These are phyloP conservation scores for Theobroma cacao DNA, from an alignment of 345 rosid species.

Conservation along the genomic window DNA sequence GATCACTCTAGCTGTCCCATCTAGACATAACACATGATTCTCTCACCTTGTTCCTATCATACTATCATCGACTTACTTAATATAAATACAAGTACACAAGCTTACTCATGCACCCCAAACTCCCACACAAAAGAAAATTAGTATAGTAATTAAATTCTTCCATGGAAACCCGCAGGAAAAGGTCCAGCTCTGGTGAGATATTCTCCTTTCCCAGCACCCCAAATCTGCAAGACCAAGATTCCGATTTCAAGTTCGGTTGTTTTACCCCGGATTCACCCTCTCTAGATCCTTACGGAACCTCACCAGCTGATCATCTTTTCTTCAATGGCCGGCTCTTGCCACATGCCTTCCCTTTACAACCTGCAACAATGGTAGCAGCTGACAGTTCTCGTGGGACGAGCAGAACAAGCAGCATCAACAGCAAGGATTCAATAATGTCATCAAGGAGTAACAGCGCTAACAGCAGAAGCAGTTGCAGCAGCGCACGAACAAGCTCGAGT, in stretches of 20 bases:
- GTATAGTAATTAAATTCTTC: not conserved
- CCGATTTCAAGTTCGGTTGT: slow-evolving; percentile 71
- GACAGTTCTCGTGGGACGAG: slow-evolving; percentile 31
- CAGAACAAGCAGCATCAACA: slow-evolving; percentile 50
- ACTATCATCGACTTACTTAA: not conserved
- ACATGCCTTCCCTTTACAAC: slow-evolving; percentile 54
- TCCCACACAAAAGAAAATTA: not conserved
- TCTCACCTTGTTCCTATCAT: slow-evolving; percentile 6
- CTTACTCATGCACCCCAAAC: not conserved
- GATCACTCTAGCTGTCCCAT: slow-evolving; percentile 6
- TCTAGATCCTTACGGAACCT: slow-evolving; percentile 41
- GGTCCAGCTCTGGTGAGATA: slow-evolving; percentile 8
- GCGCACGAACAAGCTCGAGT: slow-evolving; percentile 61
- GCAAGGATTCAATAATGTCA: slow-evolving; percentile 54
- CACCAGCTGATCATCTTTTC: slow-evolving; percentile 88
- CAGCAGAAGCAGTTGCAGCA: slow-evolving; percentile 64
- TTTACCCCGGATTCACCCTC: slow-evolving; percentile 61
- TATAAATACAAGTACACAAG: not conserved
- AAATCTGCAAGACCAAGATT: slow-evolving; percentile 31
- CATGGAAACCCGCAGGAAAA: slow-evolving; percentile 8
- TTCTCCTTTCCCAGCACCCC: slow-evolving; percentile 50
- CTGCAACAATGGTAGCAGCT: slow-evolving; percentile 1
- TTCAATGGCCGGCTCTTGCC: slow-evolving; percentile 78
- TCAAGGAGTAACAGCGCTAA: slow-evolving; percentile 66
- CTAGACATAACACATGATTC: slow-evolving; percentile 10